A percentile compares a stretch with the other conserved stretches of the same genome.
Evolutionary conservation across 805 yeast genomes (phyloP).

Genomic region (Lachancea fermentati): DNA sequence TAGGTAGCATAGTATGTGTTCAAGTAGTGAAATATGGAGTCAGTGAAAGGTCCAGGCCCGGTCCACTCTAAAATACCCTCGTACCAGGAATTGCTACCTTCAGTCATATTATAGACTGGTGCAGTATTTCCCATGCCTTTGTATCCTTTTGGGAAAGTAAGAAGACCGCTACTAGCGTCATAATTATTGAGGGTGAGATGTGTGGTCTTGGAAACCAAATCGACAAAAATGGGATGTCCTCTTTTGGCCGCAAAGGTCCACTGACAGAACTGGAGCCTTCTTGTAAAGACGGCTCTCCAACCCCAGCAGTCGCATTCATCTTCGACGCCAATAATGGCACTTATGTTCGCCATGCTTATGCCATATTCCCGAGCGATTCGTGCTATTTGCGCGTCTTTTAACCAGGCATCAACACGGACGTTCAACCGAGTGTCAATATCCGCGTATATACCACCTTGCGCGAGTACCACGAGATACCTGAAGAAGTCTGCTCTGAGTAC

Average conservation of each 20-base stretch:
- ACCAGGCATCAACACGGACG: constrained; percentile 56
- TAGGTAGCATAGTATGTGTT: constrained; percentile 23
- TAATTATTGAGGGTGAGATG: constrained; percentile 43
- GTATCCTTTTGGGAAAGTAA: constrained; percentile 10
- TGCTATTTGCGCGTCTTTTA: constrained; percentile 36
- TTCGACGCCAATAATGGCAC: constrained; percentile 48
- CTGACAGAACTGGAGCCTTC: constrained; percentile 58
- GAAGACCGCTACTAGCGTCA: constrained; percentile 25
- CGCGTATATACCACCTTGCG: constrained; percentile 57
- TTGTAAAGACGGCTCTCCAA: constrained; percentile 47
- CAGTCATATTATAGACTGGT: constrained; percentile 4
- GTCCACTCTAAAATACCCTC: constrained; percentile 42
- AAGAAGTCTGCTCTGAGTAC: constrained; percentile 49
- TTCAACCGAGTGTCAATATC: constrained; percentile 55
- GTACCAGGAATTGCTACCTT: constrained; percentile 4
- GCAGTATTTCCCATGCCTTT: constrained; percentile 1
- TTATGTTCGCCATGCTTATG: neutral
- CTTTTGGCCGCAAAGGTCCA: constrained; percentile 57
- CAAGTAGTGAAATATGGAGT: constrained; percentile 40
- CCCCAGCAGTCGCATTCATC: constrained; percentile 47
- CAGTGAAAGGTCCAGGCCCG: constrained; percentile 49
- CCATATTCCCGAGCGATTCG: constrained; percentile 35
- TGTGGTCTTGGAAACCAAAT: constrained; percentile 47
- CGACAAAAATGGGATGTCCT: constrained; percentile 55
- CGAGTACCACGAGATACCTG: constrained; percentile 45